phyloP scores from a whole-genome alignment of 2,329 filamentous ascomycete genomes.

The Bipolaris bicolor region DNA sequence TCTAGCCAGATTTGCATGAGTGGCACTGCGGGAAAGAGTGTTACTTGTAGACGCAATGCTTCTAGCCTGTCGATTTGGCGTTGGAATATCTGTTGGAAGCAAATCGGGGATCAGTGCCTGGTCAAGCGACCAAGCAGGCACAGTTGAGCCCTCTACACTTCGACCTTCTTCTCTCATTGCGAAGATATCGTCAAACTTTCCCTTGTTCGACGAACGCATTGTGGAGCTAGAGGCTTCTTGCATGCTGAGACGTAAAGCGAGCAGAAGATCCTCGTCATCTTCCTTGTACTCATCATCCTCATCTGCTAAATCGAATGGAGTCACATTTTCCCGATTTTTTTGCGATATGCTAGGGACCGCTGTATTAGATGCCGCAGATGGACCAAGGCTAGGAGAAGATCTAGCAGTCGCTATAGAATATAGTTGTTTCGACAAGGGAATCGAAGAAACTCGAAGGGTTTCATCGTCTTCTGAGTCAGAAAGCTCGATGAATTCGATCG shows the following conservation, averaged over 20 bases:
- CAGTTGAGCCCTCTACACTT: not conserved
- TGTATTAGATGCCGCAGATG: not conserved
- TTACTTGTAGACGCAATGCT: not conserved
- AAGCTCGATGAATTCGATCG: slow-evolving; percentile 13
- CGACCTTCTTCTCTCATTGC: slow-evolving; percentile 12
- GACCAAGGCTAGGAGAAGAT: not conserved
- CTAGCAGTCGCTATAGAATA: not conserved
- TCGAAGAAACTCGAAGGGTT: not conserved
- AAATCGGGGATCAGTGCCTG: not conserved
- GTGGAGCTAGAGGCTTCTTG: not conserved
- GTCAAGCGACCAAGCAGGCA: slow-evolving; percentile 11
- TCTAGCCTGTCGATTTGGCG: not conserved
- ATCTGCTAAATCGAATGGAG: not conserved
- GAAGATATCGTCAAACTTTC: slow-evolving; percentile 7
- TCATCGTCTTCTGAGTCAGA: slow-evolving; percentile 19
- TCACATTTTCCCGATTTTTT: not conserved
- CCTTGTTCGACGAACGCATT: not conserved
- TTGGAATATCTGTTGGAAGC: not conserved
- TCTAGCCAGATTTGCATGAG: not conserved
- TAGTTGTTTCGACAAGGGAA: not conserved
- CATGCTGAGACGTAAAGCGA: slow-evolving; percentile 22
- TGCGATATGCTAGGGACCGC: not conserved
- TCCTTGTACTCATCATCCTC: slow-evolving; percentile 10
- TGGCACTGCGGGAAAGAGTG: not conserved
- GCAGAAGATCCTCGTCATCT: slow-evolving; percentile 10